These are phyloP conservation scores for Aureobasidium sp. DNA, from an alignment of 2,329 filamentous ascomycete species.

Conservation along the genomic window DNA sequence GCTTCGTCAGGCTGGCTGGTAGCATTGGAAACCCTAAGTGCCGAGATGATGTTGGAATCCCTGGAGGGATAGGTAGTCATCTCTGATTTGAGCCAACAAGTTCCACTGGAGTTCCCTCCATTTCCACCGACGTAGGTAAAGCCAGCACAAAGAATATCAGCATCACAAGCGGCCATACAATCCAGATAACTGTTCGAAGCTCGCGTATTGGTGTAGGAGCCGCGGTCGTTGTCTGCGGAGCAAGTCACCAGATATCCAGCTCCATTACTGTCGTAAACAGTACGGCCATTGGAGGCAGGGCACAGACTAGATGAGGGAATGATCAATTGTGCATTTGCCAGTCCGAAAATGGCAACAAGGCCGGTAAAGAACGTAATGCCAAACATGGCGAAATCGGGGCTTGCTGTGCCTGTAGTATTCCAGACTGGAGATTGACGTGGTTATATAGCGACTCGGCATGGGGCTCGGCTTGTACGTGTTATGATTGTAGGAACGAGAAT, in stretches of 20 bases:
- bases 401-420: background rate
- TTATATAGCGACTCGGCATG: background rate
- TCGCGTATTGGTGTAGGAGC: constrained; percentile 13
- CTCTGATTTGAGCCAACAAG: constrained; percentile 20
- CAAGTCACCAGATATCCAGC: constrained; percentile 7
- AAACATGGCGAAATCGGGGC: background rate
- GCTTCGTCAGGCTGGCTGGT: background rate
- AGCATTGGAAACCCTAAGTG: background rate
- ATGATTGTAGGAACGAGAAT: background rate
- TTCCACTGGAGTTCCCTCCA: constrained; percentile 18
- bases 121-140: constrained; percentile 16
- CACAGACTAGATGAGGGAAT: constrained; percentile 14
- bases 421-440: background rate
- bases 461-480: background rate
- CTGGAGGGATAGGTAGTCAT: constrained; percentile 12
- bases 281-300: constrained; percentile 19
- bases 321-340: background rate
- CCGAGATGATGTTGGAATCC: constrained; percentile 11
- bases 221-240: constrained; percentile 7
- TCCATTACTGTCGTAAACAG: constrained; percentile 16
- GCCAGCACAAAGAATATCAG: constrained; percentile 2
- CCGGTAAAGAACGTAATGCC: background rate
- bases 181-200: constrained; percentile 14
- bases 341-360: background rate
- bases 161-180: constrained; percentile 15